Evolutionary conservation across 495 filamentous ascomycete genomes (phyloP), one percentile per base, ranked within the genome.

Genomic region (Penicillium alfredii): DNA sequence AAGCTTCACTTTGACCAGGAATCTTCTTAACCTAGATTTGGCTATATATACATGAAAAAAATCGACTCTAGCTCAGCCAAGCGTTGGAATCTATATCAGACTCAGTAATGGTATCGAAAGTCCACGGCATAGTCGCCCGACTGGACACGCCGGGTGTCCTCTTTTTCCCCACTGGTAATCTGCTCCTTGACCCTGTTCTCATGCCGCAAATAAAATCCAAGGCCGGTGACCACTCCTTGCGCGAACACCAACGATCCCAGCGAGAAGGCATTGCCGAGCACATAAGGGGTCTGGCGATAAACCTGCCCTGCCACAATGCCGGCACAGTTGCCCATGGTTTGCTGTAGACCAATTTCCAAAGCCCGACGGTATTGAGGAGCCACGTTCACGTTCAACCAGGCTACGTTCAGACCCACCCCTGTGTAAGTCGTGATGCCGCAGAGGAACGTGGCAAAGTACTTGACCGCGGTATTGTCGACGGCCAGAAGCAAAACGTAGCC

Each of bases 271-370:
- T 76, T 68, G 0, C 72, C 72, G 6, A 76, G 44, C 8, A 66
- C 58, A 40, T 74, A 77, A 5, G 73, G 73, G n/a, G 61, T 49
- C 0, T 44, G 56, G 6, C 69, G 60, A 47, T 76, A 77, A 1
- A 77, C 63, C 42, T 77, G 73, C 0, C 69, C 69, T 0, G 68
- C 68, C 4, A 77, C 64, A 12, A 77, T 68, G 7, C 70, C 73
- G 0, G 73, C 76, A 11, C 64, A 69, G 33, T 79, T 81, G 0
- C 70, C 77, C 11, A 80, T 61, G 0, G 76, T 83, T 15, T 74
- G 67, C 32, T 79, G 73, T 17, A 79, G 42, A 1, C 76, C 76
- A 35, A 77, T 71, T 4, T 66, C 72, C 4, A 72, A 57, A 0
- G 77, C 70, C 4, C 76, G 66, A 10, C 71, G 64, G 38, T 74